Percentiles rank a stretch among this genome's conserved stretches.
Conservation (phyloP, 202 grass and related monocot genomes). For the Setaria viridis region DNA sequence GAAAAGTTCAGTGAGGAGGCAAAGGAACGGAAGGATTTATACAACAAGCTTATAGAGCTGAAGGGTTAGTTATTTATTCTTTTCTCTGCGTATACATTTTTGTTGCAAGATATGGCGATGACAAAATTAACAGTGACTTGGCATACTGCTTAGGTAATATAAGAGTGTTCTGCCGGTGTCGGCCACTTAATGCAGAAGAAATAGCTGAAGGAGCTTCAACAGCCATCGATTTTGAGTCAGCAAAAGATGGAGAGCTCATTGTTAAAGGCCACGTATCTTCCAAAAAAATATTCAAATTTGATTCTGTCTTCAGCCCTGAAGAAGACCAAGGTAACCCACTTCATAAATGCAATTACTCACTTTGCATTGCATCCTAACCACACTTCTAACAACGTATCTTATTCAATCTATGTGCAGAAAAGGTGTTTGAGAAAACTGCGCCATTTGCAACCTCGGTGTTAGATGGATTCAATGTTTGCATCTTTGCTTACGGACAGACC, state of each 20-base stretch:
- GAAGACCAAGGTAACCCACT: constrained; percentile 80
- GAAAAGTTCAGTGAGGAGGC: constrained; percentile 66
- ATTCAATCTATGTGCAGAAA: constrained; percentile 52
- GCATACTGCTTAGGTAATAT: constrained; percentile 70
- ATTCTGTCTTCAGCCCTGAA: constrained; percentile 83
- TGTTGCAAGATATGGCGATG: background rate
- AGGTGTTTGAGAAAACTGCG: constrained; percentile 75
- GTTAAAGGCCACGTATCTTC: constrained; percentile 90
- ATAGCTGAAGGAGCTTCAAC: constrained; percentile 66
- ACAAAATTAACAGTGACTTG: constrained; percentile 8
- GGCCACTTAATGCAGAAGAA: constrained; percentile 85
- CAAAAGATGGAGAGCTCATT: constrained; percentile 87
- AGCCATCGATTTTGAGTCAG: constrained; percentile 80
- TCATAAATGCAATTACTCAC: constrained; percentile 4
- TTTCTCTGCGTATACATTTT: background rate
- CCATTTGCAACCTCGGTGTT: constrained; percentile 85
- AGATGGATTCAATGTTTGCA: constrained; percentile 96
- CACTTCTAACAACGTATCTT: constrained; percentile 18
- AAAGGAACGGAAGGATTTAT: constrained; percentile 83
- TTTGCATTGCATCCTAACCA: background rate
- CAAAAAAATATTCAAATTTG: constrained; percentile 87
- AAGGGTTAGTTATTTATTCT: constrained; percentile 61
- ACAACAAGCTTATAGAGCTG: constrained; percentile 83
- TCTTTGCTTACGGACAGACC: constrained; percentile 91
- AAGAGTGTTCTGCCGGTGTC: constrained; percentile 90